Base-by-base conservation (phyloP, 768 basidiomycete genomes). In the Phallus indusiatus region DNA sequence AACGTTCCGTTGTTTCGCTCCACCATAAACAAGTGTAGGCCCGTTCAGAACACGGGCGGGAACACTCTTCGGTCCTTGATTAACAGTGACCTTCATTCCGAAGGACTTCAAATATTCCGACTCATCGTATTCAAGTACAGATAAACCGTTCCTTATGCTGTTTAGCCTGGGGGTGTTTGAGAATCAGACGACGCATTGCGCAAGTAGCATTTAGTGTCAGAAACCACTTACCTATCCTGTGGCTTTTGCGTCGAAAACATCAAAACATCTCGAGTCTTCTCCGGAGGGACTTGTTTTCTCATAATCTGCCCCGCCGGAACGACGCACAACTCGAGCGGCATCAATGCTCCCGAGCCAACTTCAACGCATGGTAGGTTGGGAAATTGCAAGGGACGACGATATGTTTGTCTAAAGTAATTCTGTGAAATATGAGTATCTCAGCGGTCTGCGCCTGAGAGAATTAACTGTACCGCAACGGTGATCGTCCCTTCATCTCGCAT, bases 21-120 rank as follows among this genome's bases (percentile, higher is more conserved):
- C 76, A 1, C 88, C 87, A 62, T 90, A 91, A 59, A 77, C 79
- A 33, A 92, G 72, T 17, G 70, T 81, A 0, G 90, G 89, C 0
- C 87, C 77, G 12, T 73, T 71, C 16, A 91, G 68, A 14, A 90
- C 71, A 2, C 90, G 77, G 0, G 86, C 89, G 21, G 78, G 69
- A 35, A 89, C 73, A 35, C 67, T 73, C 36, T 88, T 73, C 0
- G 87, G 83, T 1, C 69, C 71, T 10, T 74, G 65, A 4, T 69
- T 62, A 53, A 81, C 62, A 17, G 72, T 74, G 18, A 92, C 83
- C 1, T 73, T 62, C 78, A 92, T 81, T 8, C 87, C 87, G 62
- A 90, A 90, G 67, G 83, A 77, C 47, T 79, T 76, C 35, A 90
- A 80, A 62, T 87, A 89, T 68, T 88, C 81, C 0, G 85, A 88